Conservation (phyloP, 2,329 filamentous ascomycete genomes). For the Fusarium paranaense region DNA sequence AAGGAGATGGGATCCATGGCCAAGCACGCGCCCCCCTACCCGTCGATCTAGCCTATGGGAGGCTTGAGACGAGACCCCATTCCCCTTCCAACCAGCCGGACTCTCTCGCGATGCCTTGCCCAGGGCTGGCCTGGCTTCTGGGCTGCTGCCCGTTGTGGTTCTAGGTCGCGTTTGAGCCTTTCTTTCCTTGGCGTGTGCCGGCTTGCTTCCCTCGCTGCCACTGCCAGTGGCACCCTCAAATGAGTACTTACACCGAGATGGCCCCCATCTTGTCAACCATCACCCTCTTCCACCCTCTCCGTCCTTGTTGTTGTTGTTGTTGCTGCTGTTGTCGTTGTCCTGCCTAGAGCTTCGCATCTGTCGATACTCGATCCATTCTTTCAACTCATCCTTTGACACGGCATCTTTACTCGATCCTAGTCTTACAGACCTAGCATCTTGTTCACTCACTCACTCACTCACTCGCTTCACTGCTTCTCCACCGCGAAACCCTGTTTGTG, state of each 20-base stretch:
- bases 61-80: slow-evolving; percentile 27
- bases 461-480: slow-evolving; percentile 31
- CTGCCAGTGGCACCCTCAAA: neutral
- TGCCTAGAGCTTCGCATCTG: slow-evolving; percentile 38
- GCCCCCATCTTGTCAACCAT: slow-evolving; percentile 7
- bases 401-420: slow-evolving; percentile 23
- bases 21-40: slow-evolving; percentile 5
- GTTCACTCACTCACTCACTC: slow-evolving; percentile 9
- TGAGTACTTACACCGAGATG: slow-evolving; percentile 31
- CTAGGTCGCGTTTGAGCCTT: slow-evolving; percentile 9
- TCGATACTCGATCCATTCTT: slow-evolving; percentile 45
- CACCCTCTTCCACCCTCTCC: slow-evolving; percentile 21
- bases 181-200: slow-evolving; percentile 31
- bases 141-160: slow-evolving; percentile 15
- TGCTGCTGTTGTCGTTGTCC: neutral
- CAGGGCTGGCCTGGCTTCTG: no score
- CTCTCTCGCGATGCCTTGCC: slow-evolving; percentile 1
- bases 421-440: slow-evolving; percentile 19
- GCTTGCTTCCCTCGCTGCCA: neutral
- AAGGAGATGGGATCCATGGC: slow-evolving; percentile 16
- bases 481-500: slow-evolving; percentile 37
- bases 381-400: slow-evolving; percentile 17
- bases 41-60: slow-evolving; percentile 30
- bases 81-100: slow-evolving; percentile 1
- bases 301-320: slow-evolving; percentile 31